Evolutionary conservation across 148 eudicot species (phyloP).

Genomic region (Rheum nobile): DNA sequence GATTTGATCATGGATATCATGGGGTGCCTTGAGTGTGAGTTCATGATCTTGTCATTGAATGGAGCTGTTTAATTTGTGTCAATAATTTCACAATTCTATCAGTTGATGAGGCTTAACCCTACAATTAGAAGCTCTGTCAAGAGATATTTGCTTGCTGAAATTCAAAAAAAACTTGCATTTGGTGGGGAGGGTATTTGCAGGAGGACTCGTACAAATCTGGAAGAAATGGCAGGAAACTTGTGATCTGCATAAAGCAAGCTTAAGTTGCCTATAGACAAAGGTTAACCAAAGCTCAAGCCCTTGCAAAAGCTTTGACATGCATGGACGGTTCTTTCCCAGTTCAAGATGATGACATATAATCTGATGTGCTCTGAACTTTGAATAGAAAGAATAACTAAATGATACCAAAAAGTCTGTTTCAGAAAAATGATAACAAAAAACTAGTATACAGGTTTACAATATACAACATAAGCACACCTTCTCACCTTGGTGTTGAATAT

Average conservation of each 20-base stretch:
- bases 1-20: constrained; percentile 75
- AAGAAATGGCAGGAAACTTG: constrained; percentile 9
- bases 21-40: constrained; percentile 94
- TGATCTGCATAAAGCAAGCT: too few species aligned
- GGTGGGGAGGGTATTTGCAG: not conserved
- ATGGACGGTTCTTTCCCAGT: too few species aligned
- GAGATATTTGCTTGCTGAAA: not conserved
- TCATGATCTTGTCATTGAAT: constrained; percentile 2
- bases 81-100: not conserved
- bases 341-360: too few species aligned
- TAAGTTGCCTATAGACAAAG: too few species aligned
- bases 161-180: constrained; percentile 7
- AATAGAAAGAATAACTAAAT: not conserved
- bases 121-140: not conserved
- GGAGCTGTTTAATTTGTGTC: constrained; percentile 1
- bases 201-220: not conserved
- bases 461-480: not conserved
- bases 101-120: not conserved
- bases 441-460: not conserved
- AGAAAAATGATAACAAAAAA: not conserved
- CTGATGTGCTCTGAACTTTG: not conserved
- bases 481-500: not conserved
- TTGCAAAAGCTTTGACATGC: too few species aligned
- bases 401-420: not conserved
- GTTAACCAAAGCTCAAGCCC: too few species aligned